Base-by-base conservation (phyloP, 305 asterid genomes). In the Rubia peregrina region DNA sequence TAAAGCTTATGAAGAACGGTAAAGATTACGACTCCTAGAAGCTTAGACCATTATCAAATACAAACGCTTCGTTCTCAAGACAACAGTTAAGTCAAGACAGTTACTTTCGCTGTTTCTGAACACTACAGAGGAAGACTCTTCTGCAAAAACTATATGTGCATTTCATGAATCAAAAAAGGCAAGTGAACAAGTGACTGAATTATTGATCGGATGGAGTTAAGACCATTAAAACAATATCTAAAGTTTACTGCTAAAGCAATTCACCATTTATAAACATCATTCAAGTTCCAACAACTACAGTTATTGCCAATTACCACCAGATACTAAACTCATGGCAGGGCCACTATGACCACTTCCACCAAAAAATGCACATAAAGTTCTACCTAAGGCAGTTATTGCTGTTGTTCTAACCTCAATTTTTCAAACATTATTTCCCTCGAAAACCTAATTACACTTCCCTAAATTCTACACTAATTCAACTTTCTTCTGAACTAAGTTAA, bases 351-450 rank as follows among this genome's bases (percentile, higher is more conserved):
- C 76, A 56, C 67, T 56, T 17, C 30, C 41, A 60, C 8, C 36
- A 12, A 49, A 61, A 51, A 46, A 40, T 9, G 65, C 65, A 59
- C 57, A 73, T 68, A 61, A 74, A 60, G 60, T 24, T 74, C 64
- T 73, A 67, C 67, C 74, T 49, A 68, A 33, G 43, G 9, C 12
- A 73, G 72, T 73, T 73, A 73, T 66, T 73, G 72, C 57, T 24
- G 26, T 24, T 22, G 3, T 13, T 17, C 42, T 12, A 21, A 17
- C 9, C 9, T 16, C 44, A 56, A 56, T 33, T 22, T 41, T 26
- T 19, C 40, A 24, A 4, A 53, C 14, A 16, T 17, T 12, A 30
- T 68, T 46, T 60, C 16, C 40, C 22, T 5, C 13, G 13, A 63
- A 51, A 33, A 30, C 57, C n/a, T 7, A 5, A 61, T n/a, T 53